A percentile compares a stretch with the other conserved stretches of the same genome.
Conservation (phyloP, 23 red algal genomes). For the Agarophyton chilense region DNA sequence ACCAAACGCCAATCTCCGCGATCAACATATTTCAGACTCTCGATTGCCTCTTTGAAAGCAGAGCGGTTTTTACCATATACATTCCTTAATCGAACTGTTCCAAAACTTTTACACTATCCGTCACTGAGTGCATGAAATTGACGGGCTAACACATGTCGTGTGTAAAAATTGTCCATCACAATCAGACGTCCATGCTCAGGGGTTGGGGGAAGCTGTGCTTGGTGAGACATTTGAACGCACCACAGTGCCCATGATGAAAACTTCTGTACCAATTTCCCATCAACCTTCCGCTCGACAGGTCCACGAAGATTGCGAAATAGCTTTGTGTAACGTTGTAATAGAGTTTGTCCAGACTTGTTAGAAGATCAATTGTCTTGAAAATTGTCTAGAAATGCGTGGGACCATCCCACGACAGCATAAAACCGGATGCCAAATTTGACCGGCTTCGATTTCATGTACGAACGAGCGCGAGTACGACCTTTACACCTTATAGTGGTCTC, state of each 20-base stretch:
- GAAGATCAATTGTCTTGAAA: background rate
- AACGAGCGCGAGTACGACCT: background rate
- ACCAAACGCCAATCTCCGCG: background rate
- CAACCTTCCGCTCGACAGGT: background rate
- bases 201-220: background rate
- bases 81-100: background rate
- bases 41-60: background rate
- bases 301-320: background rate
- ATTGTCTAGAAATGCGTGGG: background rate
- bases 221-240: background rate
- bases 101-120: background rate
- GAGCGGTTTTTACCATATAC: background rate
- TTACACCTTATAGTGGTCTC: background rate
- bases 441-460: background rate
- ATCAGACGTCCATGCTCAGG: background rate
- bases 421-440: background rate
- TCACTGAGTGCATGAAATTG: background rate
- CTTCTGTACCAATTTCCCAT: background rate
- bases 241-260: background rate
- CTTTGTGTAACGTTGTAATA: background rate
- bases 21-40: background rate
- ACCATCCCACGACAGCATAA: background rate
- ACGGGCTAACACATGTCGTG: background rate
- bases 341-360: background rate
- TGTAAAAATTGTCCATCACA: conserved; percentile 5